Base-by-base conservation (phyloP, 768 basidiomycete species). In the Wakefieldia striispora region DNA sequence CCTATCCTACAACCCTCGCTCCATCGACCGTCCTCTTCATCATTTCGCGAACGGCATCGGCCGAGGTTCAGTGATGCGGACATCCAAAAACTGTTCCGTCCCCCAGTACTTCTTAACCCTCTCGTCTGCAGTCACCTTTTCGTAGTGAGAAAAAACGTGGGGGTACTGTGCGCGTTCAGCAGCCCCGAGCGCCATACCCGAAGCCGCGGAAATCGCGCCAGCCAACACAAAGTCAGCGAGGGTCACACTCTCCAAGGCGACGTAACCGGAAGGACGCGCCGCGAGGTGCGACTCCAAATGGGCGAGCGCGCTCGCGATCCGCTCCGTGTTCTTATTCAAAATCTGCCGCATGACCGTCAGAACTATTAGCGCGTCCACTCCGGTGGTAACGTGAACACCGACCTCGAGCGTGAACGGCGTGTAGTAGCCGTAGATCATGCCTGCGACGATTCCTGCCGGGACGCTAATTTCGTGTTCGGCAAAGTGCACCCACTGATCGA, bases 401-500 rank as follows among this genome's bases (percentile, higher is more conserved):
- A 41, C 50, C 49, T 45, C 43, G 23, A 5, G 37, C 6, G n/a
- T 27, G 43, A 50, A 45, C 8, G 49, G 40, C 7, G 10, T 14
- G 12, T 7, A 24, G 35, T 37, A 49, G 16, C 39, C 31, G 16
- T 39, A 44, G 39, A 50, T 26, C 9, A 37, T n/a, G 14, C 21
- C 38, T 3, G 7, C 14, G 21, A 40, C 27, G 21, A 7, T 9
- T 0, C 17, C n/a, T 3, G 23, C 13, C 14, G 49, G 49, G 6
- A 35, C 4, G 17, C 17, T 23, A 11, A 57, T 39, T 29, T 54
- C 55, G 16, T 40, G 36, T 27, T 57, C 52, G 16, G 45, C 42
- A 54, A 51, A 57, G 31, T 57, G 56, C 4, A 45, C n/a, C 56
- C 56, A 54, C 29, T 57, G 56, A 26, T 57, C 56, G 23, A 57